Conservation (phyloP, 202 grass and related monocot species). For the Hordeum pubiflorum region DNA sequence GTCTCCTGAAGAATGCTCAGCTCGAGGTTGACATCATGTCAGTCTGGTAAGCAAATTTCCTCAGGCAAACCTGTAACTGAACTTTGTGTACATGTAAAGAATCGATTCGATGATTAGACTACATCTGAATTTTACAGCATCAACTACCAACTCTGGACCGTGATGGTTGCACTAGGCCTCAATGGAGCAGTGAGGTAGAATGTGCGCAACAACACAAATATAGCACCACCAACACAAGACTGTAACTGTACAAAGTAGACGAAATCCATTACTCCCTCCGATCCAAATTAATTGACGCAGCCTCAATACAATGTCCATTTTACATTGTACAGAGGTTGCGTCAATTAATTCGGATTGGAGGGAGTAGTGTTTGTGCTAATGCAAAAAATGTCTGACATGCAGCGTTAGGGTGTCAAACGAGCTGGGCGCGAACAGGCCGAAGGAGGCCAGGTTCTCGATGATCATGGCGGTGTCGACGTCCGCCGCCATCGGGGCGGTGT, state of each 20-base stretch:
- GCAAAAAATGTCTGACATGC: neutral
- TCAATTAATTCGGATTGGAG: too few relatives aligned
- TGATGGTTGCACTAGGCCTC: slow-evolving; percentile 71
- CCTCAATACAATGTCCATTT: too few relatives aligned
- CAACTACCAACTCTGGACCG: slow-evolving; percentile 75
- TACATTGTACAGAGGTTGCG: too few relatives aligned
- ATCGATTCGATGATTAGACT: neutral
- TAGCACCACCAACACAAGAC: too few relatives aligned
- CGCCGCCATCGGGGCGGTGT: slow-evolving; percentile 39
- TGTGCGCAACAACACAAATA: neutral
- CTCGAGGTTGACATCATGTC: slow-evolving; percentile 65
- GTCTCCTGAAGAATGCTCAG: slow-evolving; percentile 40
- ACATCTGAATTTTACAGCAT: slow-evolving; percentile 35
- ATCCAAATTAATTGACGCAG: too few relatives aligned
- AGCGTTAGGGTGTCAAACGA: slow-evolving; percentile 96
- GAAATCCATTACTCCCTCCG: too few relatives aligned
- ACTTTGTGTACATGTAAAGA: neutral
- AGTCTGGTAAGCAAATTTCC: slow-evolving; percentile 42
- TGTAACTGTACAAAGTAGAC: too few relatives aligned
- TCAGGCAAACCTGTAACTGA: neutral
- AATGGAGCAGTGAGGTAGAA: slow-evolving; percentile 69
- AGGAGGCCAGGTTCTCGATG: slow-evolving; percentile 74
- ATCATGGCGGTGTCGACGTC: slow-evolving; percentile 59
- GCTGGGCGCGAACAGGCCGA: slow-evolving; percentile 66
- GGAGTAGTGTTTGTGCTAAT: too few relatives aligned